These are phyloP conservation scores for Cryptococcus hybrid DNA, from an alignment of 1,284 basidiomycete genomes.

Conservation along the genomic window DNA sequence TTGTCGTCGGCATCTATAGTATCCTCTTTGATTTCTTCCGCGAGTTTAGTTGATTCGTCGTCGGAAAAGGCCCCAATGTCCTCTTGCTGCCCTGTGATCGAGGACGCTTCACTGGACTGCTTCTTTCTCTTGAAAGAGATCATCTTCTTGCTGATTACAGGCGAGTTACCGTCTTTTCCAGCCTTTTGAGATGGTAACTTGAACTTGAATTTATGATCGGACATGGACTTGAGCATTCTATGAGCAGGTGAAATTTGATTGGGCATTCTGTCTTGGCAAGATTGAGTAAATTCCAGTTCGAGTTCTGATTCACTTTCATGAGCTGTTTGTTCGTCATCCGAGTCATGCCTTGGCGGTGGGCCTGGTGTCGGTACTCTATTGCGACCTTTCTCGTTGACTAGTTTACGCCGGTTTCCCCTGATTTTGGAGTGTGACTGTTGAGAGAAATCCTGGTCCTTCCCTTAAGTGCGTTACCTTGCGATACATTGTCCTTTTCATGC, in stretches of 20 bases:
- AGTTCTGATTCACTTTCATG: neutral
- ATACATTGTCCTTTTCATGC: no score
- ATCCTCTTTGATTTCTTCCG: constrained; percentile 1
- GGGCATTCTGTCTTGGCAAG: neutral
- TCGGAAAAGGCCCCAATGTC: constrained; percentile 8
- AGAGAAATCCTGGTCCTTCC: neutral
- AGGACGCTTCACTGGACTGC: neutral
- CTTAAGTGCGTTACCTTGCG: neutral
- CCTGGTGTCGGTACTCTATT: neutral
- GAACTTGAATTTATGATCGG: no score
- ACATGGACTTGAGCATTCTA: neutral
- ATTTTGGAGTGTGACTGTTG: neutral
- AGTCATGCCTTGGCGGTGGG: neutral
- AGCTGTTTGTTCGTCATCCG: neutral
- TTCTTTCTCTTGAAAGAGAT: neutral
- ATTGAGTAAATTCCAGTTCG: neutral
- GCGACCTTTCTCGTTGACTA: neutral
- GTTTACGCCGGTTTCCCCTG: neutral
- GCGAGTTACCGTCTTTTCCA: neutral
- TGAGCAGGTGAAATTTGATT: neutral
- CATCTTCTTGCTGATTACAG: neutral
- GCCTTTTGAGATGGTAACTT: no score
- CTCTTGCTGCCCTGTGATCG: no score
- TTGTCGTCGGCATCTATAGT: neutral
- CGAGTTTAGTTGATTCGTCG: constrained; percentile 5